phyloP scores from a whole-genome alignment of 352 stramenopile species.

The Phytophthora tubulina region DNA sequence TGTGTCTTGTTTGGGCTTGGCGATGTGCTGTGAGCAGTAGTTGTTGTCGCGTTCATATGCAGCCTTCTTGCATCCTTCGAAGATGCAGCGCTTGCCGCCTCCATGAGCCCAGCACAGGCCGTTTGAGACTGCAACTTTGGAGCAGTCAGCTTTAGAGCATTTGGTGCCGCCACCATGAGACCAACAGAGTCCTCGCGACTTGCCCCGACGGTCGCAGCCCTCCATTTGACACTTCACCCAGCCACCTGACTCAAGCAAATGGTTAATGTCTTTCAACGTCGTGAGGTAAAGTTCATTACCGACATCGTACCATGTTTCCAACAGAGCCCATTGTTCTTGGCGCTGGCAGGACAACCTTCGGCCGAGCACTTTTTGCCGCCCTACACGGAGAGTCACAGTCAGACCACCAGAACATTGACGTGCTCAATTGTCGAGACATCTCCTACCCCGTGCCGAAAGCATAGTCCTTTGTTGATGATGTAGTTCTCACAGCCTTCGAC shows the following conservation, averaged over 20 bases:
- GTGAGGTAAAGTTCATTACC: background rate
- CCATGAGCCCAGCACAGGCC: slow-evolving; percentile 51
- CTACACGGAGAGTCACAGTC: slow-evolving; percentile 26
- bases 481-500: slow-evolving; percentile 54
- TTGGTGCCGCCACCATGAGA: slow-evolving; percentile 53
- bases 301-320: slow-evolving; percentile 46
- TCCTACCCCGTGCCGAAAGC: slow-evolving; percentile 55
- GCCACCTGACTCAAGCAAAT: slow-evolving; percentile 28
- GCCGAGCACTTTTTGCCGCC: slow-evolving; percentile 50
- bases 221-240: slow-evolving; percentile 52
- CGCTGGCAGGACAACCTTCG: slow-evolving; percentile 44
- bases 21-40: slow-evolving; percentile 52
- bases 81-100: slow-evolving; percentile 49
- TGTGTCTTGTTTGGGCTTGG: slow-evolving; percentile 3
- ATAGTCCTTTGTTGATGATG: slow-evolving; percentile 58
- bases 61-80: slow-evolving; percentile 44
- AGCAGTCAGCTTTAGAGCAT: slow-evolving; percentile 37
- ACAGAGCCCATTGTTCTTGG: slow-evolving; percentile 50
- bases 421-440: slow-evolving; percentile 23
- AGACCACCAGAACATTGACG: slow-evolving; percentile 6
- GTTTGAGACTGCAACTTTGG: slow-evolving; percentile 53
- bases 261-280: no score
- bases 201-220: slow-evolving; percentile 47
- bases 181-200: slow-evolving; percentile 59
- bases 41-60: slow-evolving; percentile 55